Percentiles rank a stretch among this genome's conserved stretches.
Evolutionary conservation across 208 protist species (phyloP).

Genomic region (Endotrypanum monterogeii): DNA sequence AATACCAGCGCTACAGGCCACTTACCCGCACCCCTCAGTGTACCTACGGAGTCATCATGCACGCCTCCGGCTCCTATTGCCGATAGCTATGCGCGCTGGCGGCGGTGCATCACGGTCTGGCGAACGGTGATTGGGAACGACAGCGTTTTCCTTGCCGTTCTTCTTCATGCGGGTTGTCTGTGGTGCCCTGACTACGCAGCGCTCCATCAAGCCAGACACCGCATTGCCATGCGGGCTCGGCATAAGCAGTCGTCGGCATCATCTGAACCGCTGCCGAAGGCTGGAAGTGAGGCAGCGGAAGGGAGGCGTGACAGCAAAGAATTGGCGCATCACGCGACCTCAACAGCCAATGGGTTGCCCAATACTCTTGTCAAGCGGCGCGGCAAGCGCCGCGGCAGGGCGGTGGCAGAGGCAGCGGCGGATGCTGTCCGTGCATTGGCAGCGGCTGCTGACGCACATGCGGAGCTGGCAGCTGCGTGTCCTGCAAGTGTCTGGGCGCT

Average conservation of each 20-base stretch:
- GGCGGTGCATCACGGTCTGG: slow-evolving; percentile 58
- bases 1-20: not conserved
- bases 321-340: not conserved
- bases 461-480: slow-evolving; percentile 4
- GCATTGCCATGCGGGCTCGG: not conserved
- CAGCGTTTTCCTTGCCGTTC: slow-evolving; percentile 58
- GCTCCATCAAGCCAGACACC: slow-evolving; percentile 11
- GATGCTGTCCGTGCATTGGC: slow-evolving; percentile 3
- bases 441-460: slow-evolving; percentile 4
- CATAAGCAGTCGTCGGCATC: not conserved
- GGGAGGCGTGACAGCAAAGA: not conserved
- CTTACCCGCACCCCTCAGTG: not conserved
- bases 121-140: slow-evolving; percentile 71
- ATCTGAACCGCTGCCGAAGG: not conserved
- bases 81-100: slow-evolving; percentile 47
- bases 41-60: not conserved
- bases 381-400: slow-evolving; percentile 9
- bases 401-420: slow-evolving; percentile 9
- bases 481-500: slow-evolving; percentile 43
- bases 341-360: not conserved
- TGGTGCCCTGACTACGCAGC: slow-evolving; percentile 58
- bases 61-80: not conserved
- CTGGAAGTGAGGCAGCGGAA: not conserved
- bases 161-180: slow-evolving; percentile 70
- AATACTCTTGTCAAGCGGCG: slow-evolving; percentile 7